Base-by-base conservation (phyloP, 2,329 filamentous ascomycete species). In the Colletotrichum chrysophilum region DNA sequence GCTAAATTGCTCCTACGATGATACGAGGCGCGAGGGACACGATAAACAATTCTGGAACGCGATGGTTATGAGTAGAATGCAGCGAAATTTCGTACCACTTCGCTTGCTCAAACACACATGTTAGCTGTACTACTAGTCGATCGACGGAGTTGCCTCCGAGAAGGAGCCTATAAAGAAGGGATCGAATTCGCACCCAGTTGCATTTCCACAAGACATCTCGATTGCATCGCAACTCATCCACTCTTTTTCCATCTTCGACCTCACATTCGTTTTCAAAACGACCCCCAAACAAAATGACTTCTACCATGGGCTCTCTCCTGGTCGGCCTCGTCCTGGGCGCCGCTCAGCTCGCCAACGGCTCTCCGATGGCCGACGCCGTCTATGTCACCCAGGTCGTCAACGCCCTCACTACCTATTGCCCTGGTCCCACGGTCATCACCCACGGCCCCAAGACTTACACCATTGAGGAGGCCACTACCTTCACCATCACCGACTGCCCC, bases 401-500 rank as follows among this genome's bases (percentile, higher is more conserved):
- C 61, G 78, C 75, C 48, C 85, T 83, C 80, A 83, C 82, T 58
- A 87, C 86, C 62, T 85, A 82, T 78, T 89, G 87, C 83, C 80
- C 84, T 8, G 80, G 86, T 81, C 87, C 90, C 38, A 91, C 90
- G 32, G 32, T 69, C 66, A 36, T 69, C 52, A 26, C 16, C 55
- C 52, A 69, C 34, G 66, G 66, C 56, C 86, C 83, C 80, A 86
- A 88, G 81, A 85, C 85, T 65, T 92, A 89, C 86, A 88, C 89
- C 62, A 86, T 91, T 79, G 89, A 88, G 67, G 85, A 87, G 81
- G 87, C 91, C 77, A 83, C 89, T 79, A 88, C 88, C 70, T 83
- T 92, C 78, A 91, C 89, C 80, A 87, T 93, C 72, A 88, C 86
- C 56, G 85, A 90, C 81, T 90, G 89, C 83, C 88, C 88, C 74